Percentiles rank a stretch among this genome's conserved stretches.
Evolutionary conservation across 2,329 filamentous ascomycete species (phyloP).

Genomic region (Fusarium sp.): DNA sequence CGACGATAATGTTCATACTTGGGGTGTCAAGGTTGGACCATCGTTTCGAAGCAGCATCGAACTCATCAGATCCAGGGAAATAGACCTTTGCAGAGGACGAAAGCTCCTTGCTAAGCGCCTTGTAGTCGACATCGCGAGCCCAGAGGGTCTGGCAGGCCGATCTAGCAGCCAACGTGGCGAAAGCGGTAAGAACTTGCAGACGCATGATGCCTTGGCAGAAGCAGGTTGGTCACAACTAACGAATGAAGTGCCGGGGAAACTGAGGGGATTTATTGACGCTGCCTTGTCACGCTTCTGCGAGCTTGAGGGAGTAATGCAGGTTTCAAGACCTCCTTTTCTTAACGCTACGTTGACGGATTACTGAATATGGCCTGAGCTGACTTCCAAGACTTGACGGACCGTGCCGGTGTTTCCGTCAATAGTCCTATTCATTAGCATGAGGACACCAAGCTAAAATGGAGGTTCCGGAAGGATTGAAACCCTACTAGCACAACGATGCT

Average conservation of each 20-base stretch:
- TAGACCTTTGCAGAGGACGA: constrained; percentile 6
- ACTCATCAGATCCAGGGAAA: background rate
- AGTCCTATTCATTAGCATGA: background rate
- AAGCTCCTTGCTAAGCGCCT: constrained; percentile 5
- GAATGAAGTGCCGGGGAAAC: background rate
- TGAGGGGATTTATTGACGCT: background rate
- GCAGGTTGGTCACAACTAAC: background rate
- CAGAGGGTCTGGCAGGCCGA: background rate
- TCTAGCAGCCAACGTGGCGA: background rate
- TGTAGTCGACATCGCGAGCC: background rate
- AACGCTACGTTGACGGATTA: background rate
- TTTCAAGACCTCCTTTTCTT: background rate
- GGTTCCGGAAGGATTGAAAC: background rate
- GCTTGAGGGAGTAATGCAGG: background rate
- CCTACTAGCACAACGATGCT: background rate
- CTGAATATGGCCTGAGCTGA: background rate
- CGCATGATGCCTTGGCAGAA: background rate
- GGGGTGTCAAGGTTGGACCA: constrained; percentile 7
- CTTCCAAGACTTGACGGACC: background rate
- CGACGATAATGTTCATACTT: background rate
- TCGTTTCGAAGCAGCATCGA: background rate
- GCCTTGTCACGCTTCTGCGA: background rate
- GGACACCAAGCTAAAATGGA: background rate
- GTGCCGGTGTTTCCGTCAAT: background rate
- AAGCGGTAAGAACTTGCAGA: background rate